These are phyloP conservation scores for Rhododendron molle DNA, from an alignment of 148 eudicot genomes.

Conservation along the genomic window DNA sequence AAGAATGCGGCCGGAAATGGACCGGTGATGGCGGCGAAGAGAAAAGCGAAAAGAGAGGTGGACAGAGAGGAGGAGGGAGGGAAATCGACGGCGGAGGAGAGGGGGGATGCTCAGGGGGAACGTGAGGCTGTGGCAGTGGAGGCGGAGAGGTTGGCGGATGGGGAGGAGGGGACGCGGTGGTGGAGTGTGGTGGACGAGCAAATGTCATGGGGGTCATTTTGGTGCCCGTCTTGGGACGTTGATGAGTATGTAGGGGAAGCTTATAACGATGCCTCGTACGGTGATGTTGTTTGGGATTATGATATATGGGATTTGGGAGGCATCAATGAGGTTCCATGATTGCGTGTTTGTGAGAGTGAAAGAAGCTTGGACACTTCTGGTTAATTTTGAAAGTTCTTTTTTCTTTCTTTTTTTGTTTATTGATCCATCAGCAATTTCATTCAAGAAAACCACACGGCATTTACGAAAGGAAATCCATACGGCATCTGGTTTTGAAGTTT, in stretches of 20 bases:
- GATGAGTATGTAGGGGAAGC: conserved; percentile 20
- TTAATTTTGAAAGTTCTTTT: too few relatives aligned
- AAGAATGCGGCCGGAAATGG: background rate
- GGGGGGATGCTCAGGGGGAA: background rate
- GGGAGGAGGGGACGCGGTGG: conserved; percentile 26
- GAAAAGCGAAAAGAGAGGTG: conserved; percentile 10
- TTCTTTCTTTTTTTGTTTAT: background rate
- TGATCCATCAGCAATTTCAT: background rate
- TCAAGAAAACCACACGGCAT: background rate
- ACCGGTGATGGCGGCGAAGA: background rate
- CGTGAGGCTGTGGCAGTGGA: background rate
- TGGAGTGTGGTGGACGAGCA: conserved; percentile 43
- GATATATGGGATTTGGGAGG: conserved; percentile 49
- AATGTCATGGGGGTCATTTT: conserved; percentile 59
- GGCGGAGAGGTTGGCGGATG: conserved; percentile 20
- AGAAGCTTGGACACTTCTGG: too few relatives aligned
- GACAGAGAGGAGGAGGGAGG: background rate
- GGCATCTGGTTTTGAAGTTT: too few relatives aligned
- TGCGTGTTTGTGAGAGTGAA: background rate
- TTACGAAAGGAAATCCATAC: too few relatives aligned
- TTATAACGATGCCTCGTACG: conserved; percentile 18
- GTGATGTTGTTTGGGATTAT: conserved; percentile 45
- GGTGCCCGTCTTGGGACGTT: conserved; percentile 49
- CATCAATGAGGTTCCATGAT: conserved; percentile 28
- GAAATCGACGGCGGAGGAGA: background rate